Evolutionary conservation across 805 yeast genomes (phyloP).

Genomic region (Ogataea degrootiae): DNA sequence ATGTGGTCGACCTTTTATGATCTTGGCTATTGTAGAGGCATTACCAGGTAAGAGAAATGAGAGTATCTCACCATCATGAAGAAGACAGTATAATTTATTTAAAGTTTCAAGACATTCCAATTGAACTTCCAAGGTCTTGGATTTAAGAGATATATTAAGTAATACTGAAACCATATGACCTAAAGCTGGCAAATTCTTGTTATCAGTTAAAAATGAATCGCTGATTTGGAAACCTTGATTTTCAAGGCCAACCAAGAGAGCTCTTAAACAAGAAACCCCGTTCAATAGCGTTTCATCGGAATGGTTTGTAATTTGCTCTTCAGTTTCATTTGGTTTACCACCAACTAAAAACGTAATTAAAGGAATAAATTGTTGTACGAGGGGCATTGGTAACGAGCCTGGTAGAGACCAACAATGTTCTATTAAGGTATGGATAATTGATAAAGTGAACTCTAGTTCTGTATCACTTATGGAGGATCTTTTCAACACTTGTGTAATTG

Average conservation of each 20-base stretch:
- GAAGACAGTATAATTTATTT: constrained; percentile 27
- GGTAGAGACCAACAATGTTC: constrained; percentile 41
- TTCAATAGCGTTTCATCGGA: constrained; percentile 35
- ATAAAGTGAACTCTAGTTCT: constrained; percentile 41
- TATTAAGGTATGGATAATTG: constrained; percentile 41
- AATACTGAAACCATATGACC: constrained; percentile 45
- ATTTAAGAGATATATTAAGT: constrained; percentile 30
- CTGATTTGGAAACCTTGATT: constrained; percentile 23
- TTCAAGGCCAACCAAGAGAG: constrained; percentile 29
- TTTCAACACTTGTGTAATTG: constrained; percentile 49
- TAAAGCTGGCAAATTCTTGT: constrained; percentile 36
- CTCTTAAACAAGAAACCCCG: constrained; percentile 30
- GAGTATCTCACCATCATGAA: constrained; percentile 44
- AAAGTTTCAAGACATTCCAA: constrained; percentile 32
- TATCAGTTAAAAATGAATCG: constrained; percentile 26
- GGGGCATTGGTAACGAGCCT: constrained; percentile 31
- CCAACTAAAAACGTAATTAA: constrained; percentile 42
- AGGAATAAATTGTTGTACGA: constrained; percentile 44
- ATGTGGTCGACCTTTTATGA: constrained; percentile 32
- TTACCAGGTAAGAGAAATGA: constrained; percentile 50
- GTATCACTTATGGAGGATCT: constrained; percentile 41
- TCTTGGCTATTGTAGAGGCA: constrained; percentile 40
- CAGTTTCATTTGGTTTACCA: constrained; percentile 36
- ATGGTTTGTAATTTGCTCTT: constrained; percentile 19
- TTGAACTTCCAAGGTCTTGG: constrained; percentile 27